Evolutionary conservation across 805 yeast species (phyloP).

Genomic region (Komagataella pastoris): DNA sequence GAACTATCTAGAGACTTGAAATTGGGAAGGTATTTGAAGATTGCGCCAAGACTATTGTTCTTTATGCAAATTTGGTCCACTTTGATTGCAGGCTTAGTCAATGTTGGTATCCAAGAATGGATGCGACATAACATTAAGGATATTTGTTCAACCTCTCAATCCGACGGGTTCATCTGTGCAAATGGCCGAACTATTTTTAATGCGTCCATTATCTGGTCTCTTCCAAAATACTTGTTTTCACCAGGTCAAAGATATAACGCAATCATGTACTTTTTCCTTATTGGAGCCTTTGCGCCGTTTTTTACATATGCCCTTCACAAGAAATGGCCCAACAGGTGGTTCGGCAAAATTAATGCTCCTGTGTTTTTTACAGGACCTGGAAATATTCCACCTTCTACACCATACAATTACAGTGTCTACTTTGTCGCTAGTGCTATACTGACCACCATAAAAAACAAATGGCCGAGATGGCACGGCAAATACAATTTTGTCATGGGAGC

Average conservation of each 20-base stretch:
- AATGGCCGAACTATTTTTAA: slow-evolving; percentile 30
- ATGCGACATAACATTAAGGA: slow-evolving; percentile 21
- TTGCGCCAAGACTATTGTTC: slow-evolving; percentile 51
- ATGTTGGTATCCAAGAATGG: slow-evolving; percentile 28
- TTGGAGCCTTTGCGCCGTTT: slow-evolving; percentile 37
- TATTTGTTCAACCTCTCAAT: slow-evolving; percentile 29
- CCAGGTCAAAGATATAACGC: slow-evolving; percentile 35
- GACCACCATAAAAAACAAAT: slow-evolving; percentile 39
- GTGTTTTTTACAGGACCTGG: slow-evolving; percentile 51
- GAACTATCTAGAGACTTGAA: slow-evolving; percentile 43
- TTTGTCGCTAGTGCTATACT: slow-evolving; percentile 41
- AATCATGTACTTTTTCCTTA: slow-evolving; percentile 43
- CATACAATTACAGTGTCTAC: slow-evolving; percentile 49
- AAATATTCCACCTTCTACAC: slow-evolving; percentile 63
- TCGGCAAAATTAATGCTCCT: slow-evolving; percentile 46
- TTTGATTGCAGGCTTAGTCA: slow-evolving; percentile 28
- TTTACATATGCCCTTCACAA: slow-evolving; percentile 23
- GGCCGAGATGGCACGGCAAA: slow-evolving; percentile 64
- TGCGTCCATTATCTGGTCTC: slow-evolving; percentile 55
- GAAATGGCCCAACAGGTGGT: slow-evolving; percentile 24
- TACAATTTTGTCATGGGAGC: slow-evolving; percentile 57
- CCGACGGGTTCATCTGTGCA: slow-evolving; percentile 34
- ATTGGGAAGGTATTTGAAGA: slow-evolving; percentile 49
- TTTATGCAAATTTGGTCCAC: slow-evolving; percentile 33
- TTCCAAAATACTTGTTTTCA: slow-evolving; percentile 41